Evolutionary conservation across 192 early-diverging fungal genomes (phyloP).

Genomic region (Backusella morwellensis): DNA sequence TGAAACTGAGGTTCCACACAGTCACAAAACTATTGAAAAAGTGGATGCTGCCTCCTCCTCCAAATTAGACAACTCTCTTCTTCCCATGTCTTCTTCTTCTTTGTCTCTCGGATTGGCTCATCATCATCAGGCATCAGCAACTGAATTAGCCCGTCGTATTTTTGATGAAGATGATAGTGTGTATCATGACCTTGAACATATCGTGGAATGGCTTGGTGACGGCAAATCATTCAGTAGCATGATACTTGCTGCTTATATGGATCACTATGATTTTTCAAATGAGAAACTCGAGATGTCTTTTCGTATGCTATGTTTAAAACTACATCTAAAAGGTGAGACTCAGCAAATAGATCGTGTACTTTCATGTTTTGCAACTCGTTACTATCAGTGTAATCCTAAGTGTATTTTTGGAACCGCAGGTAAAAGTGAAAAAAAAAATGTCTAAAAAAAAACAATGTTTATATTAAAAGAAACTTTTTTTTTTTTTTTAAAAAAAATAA

Average conservation of each 20-base stretch:
- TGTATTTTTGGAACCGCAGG: constrained; percentile 42
- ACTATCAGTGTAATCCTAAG: constrained; percentile 79
- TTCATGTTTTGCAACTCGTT: constrained; percentile 72
- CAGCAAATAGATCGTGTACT: constrained; percentile 93
- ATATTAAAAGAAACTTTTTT: background rate
- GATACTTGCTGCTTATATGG: constrained; percentile 25
- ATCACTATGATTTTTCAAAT: constrained; percentile 23
- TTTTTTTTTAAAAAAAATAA: background rate
- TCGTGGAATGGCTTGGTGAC: constrained; percentile 31
- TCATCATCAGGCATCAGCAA: background rate
- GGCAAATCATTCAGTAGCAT: constrained; percentile 18
- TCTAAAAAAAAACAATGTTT: background rate
- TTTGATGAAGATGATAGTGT: constrained; percentile 28
- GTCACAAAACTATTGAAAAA: background rate
- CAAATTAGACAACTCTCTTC: background rate
- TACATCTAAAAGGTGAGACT: constrained; percentile 89
- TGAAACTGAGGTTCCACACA: background rate
- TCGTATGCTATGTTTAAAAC: constrained; percentile 62
- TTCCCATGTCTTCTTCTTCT: background rate
- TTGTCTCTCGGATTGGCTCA: background rate
- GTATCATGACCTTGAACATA: constrained; percentile 15
- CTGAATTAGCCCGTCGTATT: constrained; percentile 19
- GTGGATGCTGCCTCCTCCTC: background rate
- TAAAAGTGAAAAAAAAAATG: background rate
- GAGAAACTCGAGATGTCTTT: constrained; percentile 26